Evolutionary conservation across 164 flowering plant genomes (phyloP), one percentile per base, ranked within the genome.

Genomic region (Tetracentron sinense): DNA sequence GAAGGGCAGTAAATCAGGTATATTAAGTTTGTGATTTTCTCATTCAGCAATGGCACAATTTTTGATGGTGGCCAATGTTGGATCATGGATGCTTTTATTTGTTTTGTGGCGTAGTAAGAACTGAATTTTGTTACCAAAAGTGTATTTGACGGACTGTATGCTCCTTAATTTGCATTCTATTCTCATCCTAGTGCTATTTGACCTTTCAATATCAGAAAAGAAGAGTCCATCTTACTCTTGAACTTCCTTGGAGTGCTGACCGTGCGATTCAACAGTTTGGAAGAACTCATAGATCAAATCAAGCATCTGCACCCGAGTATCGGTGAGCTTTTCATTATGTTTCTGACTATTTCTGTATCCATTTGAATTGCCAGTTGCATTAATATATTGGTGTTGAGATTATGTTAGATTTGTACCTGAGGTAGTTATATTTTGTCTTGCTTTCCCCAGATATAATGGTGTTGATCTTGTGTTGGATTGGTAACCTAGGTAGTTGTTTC

Each of bases 161-260:
- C 28, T 62, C 35, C 38, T 16, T 31, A 31, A 28, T 47, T 54
- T 64, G 44, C 12, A 25, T 19, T 58, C 17, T 11, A n/a, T 69
- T 53, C 22, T 69, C 42, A 35, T 25, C 56, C 15, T 29, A n/a
- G 33, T 23, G 50, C 12, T 8, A 53, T 30, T 44, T 51, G 28
- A 50, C 31, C 23, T 20, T 60, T 64, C 58, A 29, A 48, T 67
- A 31, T 61, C 86, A 94, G 99, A 89, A 67, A 82, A 86, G 99
- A 76, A 91, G 99, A 62, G 97, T 94, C 62, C 99, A 94, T 74
- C 62, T 94, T 60, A 94, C 99, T 38, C 77, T 94, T 48, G 99
- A 94, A 68, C 91, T 94, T 67, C 99, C 99, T 56, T 94, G 99
- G 99, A 91, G 99, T 81, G 99, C 99, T 70, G 99, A 94, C 54